phyloP scores from a whole-genome alignment of 176 grass and related monocot genomes.

The Zoysia japonica region DNA sequence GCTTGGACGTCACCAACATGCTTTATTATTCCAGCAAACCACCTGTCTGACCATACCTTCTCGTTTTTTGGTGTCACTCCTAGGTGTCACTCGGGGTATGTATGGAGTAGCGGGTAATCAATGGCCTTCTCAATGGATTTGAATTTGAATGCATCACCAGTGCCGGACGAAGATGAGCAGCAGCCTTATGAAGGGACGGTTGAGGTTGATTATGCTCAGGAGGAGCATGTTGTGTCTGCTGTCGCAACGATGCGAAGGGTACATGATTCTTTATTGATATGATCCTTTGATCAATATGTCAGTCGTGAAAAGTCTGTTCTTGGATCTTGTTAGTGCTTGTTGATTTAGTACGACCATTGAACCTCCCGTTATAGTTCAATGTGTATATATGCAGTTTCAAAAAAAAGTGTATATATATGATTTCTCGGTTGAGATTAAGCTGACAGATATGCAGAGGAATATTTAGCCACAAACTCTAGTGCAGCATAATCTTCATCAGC shows the following conservation, averaged over 20 bases:
- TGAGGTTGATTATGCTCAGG: conserved; percentile 63
- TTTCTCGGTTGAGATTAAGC: not conserved
- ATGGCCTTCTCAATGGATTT: conserved; percentile 80
- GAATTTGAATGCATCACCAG: conserved; percentile 87
- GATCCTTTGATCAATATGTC: not conserved
- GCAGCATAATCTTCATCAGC: not conserved
- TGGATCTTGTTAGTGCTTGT: not conserved
- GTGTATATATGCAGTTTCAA: not conserved
- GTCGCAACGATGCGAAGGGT: conserved; percentile 79
- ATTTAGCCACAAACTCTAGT: not conserved
- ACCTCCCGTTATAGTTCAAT: not conserved
- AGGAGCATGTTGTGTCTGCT: conserved; percentile 75
- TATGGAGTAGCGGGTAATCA: conserved; percentile 54
- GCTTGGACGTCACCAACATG: not conserved
- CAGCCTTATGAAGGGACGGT: conserved; percentile 60
- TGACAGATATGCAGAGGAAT: not conserved
- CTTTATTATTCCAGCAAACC: not conserved
- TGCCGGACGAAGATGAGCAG: conserved; percentile 94
- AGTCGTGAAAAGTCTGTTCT: not conserved
- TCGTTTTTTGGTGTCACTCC: conserved; percentile 31
- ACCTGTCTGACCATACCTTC: not conserved
- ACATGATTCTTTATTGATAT: not conserved
- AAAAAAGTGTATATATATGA: not conserved
- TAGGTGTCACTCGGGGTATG: not conserved
- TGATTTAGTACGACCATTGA: conserved; percentile 20